phyloP scores from a whole-genome alignment of 2,329 filamentous ascomycete genomes.

The Nannizziopsis arthrosporioides region DNA sequence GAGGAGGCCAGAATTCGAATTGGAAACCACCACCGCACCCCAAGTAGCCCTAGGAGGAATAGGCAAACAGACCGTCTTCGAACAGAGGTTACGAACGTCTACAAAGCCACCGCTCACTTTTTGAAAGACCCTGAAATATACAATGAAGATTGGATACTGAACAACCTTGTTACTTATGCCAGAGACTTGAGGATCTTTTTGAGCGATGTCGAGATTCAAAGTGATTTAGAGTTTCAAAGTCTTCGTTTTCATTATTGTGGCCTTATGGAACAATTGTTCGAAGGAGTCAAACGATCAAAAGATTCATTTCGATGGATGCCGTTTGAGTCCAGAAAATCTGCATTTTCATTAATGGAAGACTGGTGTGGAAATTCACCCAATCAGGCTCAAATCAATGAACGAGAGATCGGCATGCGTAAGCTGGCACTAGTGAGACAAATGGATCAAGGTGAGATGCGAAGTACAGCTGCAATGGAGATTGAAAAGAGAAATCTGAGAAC shows the following conservation, averaged over 20 bases:
- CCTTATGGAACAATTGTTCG: constrained; percentile 82
- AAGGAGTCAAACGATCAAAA: constrained; percentile 73
- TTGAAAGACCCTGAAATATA: constrained; percentile 66
- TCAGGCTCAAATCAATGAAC: constrained; percentile 64
- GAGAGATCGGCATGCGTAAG: constrained; percentile 79
- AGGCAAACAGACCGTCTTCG: constrained; percentile 74
- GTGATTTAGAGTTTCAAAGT: constrained; percentile 88
- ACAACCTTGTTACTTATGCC: constrained; percentile 76
- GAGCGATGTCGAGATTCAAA: constrained; percentile 88
- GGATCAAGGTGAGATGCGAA: constrained; percentile 60
- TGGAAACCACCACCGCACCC: constrained; percentile 62
- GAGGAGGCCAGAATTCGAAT: constrained; percentile 78
- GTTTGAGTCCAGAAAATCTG: constrained; percentile 89
- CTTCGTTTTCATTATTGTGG: constrained; percentile 89
- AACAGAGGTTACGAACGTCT: constrained; percentile 92
- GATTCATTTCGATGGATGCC: constrained; percentile 92
- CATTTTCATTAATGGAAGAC: constrained; percentile 94
- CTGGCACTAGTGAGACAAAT: constrained; percentile 68
- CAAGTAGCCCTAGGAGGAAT: constrained; percentile 70
- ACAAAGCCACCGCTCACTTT: constrained; percentile 86
- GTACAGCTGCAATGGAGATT: constrained; percentile 82
- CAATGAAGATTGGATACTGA: constrained; percentile 79
- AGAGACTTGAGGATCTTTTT: constrained; percentile 89
- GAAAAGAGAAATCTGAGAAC: constrained; percentile 87
- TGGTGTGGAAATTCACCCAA: constrained; percentile 98